Evolutionary conservation across 208 protist species (phyloP).

Genomic region (Crithidia fasciculata): DNA sequence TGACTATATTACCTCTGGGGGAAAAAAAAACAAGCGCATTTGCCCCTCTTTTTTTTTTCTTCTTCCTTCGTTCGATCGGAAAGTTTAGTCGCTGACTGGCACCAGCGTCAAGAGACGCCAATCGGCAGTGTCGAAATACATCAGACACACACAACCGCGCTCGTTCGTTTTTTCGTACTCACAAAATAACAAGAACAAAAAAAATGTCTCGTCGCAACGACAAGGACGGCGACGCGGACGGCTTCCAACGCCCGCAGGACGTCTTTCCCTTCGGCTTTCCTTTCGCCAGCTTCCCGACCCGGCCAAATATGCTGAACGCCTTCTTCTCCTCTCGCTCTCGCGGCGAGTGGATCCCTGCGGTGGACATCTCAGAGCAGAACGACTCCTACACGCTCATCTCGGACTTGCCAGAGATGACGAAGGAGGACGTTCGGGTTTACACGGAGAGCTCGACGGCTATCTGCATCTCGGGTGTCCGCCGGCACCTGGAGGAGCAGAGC

Average conservation of each 20-base stretch:
- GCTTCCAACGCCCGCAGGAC: not conserved
- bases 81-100: too few species aligned
- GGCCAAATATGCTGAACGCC: constrained; percentile 36
- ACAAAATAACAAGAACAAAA: not conserved
- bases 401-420: constrained; percentile 79
- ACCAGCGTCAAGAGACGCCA: too few species aligned
- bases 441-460: constrained; percentile 56
- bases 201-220: constrained; percentile 9
- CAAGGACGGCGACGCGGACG: constrained; percentile 2
- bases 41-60: constrained; percentile 9
- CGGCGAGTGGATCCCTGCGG: constrained; percentile 74
- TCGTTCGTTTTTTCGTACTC: too few species aligned
- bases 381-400: constrained; percentile 64
- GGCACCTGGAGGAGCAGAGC: constrained; percentile 37
- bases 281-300: not conserved
- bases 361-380: constrained; percentile 71
- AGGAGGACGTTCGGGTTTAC: constrained; percentile 69
- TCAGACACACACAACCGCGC: too few species aligned
- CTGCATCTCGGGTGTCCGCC: constrained; percentile 79
- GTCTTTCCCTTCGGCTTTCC: constrained; percentile 18
- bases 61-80: too few species aligned
- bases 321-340: constrained; percentile 59
- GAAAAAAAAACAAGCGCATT: not conserved
- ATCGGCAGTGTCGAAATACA: too few species aligned
- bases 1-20: too few species aligned